phyloP scores from a whole-genome alignment of 2,329 filamentous ascomycete genomes.

The Aspergillus spinulosporus region DNA sequence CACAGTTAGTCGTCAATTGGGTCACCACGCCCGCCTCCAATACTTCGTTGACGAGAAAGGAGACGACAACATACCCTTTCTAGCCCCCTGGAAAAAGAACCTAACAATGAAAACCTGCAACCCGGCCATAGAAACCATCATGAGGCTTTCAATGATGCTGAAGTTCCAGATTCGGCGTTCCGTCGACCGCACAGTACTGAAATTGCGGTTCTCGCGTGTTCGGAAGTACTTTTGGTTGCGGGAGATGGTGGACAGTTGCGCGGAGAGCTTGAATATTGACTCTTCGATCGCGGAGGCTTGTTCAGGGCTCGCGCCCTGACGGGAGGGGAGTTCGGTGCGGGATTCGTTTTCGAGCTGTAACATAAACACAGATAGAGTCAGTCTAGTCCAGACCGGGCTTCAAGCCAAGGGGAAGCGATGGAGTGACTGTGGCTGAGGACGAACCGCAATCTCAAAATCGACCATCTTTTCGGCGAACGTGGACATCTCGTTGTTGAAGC shows the following conservation, averaged over 20 bases:
- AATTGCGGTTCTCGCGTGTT: conserved; percentile 97
- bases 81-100: conserved; percentile 96
- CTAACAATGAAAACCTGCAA: conserved; percentile 95
- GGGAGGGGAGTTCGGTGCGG: conserved; percentile 77
- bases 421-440: conserved; percentile 33
- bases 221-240: conserved; percentile 99
- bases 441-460: conserved; percentile 93
- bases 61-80: conserved; percentile 56
- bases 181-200: conserved; percentile 94
- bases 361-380: not conserved
- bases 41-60: not conserved
- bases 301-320: conserved; percentile 84
- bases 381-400: not conserved
- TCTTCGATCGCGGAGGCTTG: conserved; percentile 88
- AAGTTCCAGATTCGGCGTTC: conserved; percentile 97
- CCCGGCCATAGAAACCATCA: conserved; percentile 94
- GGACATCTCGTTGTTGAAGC: conserved; percentile 98
- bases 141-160: conserved; percentile 83
- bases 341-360: conserved; percentile 83
- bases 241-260: conserved; percentile 88
- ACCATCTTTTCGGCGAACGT: conserved; percentile 97
- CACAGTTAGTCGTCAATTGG: not conserved
- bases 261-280: conserved; percentile 90
- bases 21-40: not conserved
- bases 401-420: not conserved